Evolutionary conservation across 495 filamentous ascomycete genomes (phyloP).

Genomic region (Penicillium parvum): DNA sequence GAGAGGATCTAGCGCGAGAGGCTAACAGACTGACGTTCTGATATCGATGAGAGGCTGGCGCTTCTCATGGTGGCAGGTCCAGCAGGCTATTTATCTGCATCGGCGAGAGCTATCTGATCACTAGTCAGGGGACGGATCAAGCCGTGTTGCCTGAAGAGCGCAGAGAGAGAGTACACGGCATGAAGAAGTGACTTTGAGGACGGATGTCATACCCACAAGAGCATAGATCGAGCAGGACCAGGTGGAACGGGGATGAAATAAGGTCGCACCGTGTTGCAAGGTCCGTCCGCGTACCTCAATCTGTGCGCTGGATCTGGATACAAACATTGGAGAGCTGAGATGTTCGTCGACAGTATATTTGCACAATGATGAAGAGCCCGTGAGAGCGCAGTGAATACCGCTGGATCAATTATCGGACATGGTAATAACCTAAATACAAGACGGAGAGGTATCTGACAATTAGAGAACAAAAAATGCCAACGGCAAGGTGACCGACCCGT

Average conservation of each 20-base stretch:
- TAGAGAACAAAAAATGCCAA: slow-evolving; percentile 6
- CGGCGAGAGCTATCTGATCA: not conserved
- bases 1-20: too few species aligned
- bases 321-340: not conserved
- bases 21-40: too few species aligned
- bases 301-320: not conserved
- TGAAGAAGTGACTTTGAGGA: not conserved
- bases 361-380: not conserved
- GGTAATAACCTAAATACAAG: slow-evolving; percentile 33
- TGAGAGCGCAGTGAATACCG: not conserved
- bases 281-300: not conserved
- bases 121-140: too few species aligned
- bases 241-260: not conserved
- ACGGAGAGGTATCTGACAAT: slow-evolving; percentile 40
- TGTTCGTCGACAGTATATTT: not conserved
- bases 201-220: slow-evolving; percentile 7
- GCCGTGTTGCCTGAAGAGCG: too few species aligned
- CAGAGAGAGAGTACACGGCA: too few species aligned
- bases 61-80: too few species aligned
- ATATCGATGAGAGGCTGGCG: too few species aligned
- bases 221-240: not conserved
- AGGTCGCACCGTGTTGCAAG: slow-evolving; percentile 17
- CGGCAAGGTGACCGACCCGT: slow-evolving; percentile 1
- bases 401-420: slow-evolving; percentile 18
- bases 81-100: not conserved